Evolutionary conservation across 2,329 filamentous ascomycete genomes (phyloP), one percentile per base, ranked within the genome.

Genomic region (Simplicillium aogashimaense): DNA sequence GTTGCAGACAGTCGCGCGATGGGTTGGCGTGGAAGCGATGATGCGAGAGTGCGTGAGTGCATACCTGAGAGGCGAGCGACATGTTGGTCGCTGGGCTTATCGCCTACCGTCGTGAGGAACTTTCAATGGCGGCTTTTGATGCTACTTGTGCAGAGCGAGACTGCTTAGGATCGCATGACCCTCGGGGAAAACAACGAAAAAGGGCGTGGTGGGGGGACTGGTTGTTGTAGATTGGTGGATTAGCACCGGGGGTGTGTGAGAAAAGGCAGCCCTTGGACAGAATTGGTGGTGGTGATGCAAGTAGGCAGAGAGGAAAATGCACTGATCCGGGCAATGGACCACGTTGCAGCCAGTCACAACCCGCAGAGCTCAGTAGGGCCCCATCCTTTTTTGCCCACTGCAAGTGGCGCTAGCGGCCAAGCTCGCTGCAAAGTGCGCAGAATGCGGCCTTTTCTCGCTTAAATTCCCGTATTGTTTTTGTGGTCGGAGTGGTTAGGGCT

Each of bases 41-140:
- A n/a, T 2, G n/a, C 14, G 13, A 10, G 14, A 3, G 33, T 10
- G 5, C 13, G 29, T 15, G 16, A 35, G 17, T 11, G 65, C 70
- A 47, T 61, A 78, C 74, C 71, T 76, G 74, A 50, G 70, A 72
- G 64, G 66, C 72, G 70, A 77, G 70, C 66, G 72, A 75, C 73
- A 77, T 77, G 59, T 64, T 76, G 73, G 59, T 59, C 59, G 66
- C 71, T 65, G 63, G 59, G 59, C 64, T 66, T 60, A 63, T 70
- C 67, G 69, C 70, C 70, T 72, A 54, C 53, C 56, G 57, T 59
- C 55, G 53, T 52, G 51, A 52, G 51, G 53, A 50, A 52, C 50
- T 49, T 53, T 56, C 51, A 55, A 53, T 57, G 56, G 56, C 56
- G 56, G 57, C 56, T 45, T 46, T 48, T 50, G 45, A 47, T 53